Evolutionary conservation across 352 stramenopile species (phyloP), one percentile per base, ranked within the genome.

Genomic region (Globisporangium uncinulatum): DNA sequence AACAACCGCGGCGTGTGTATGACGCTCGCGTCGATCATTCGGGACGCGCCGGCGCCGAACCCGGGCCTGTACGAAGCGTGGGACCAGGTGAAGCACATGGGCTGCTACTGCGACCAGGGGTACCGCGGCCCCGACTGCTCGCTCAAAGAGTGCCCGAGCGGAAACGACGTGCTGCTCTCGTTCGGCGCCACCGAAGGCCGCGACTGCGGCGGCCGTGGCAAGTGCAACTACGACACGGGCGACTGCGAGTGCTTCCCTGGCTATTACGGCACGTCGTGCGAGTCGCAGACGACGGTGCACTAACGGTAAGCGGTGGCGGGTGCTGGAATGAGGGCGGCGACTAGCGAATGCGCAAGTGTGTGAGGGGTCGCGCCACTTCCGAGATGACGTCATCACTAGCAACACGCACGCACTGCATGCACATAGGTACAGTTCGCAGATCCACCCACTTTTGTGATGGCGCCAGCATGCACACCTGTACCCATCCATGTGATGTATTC

Each of bases 81-180:
- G 89, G 96, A 99, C 65, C 79, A 71, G 20, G 67, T 78, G 43
- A 98, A 98, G 75, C 83, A 97, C 55, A 92, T 97, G 63, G 95
- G 94, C 51, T 98, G 96, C 78, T 89, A 86, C 67, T 99, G 95
- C 61, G 95, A 98, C 66, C 64, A 91, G 36, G 96, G 95, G 41
- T 98, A 91, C 70, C 86, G 93, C 63, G 96, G 96, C 3, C 89
- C 95, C 0, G 96, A 99, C 73, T 98, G 96, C 70, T 98, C 86
- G 48, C 73, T 97, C 41, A 95, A 97, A 67, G 92, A 98, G 65
- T 98, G 95, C 56, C 96, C 94, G 14, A 97, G 91, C 29, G 88
- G 88, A 6, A 13, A 57, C 6, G 95, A 99, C 61, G 79, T 98
- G 24, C 70, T 99, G 65, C 69, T 87, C 2, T 91, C 92, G 17